Base-by-base conservation (phyloP, 805 yeast species). In the Saccharomycopsis babjevae region DNA sequence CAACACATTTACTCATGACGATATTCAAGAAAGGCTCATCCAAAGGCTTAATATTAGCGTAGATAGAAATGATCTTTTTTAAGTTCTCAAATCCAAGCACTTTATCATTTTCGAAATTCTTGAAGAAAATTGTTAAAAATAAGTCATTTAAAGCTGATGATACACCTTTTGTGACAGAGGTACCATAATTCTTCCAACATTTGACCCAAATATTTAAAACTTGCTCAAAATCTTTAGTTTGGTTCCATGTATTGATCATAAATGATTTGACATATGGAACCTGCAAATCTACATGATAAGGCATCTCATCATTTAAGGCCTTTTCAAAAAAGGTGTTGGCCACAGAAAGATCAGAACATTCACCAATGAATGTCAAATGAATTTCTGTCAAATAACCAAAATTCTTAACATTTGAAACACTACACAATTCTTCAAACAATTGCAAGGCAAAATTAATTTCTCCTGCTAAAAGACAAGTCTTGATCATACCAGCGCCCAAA, bases 11-110 rank as follows among this genome's bases (percentile, higher is more conserved):
- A 50, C 89, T 81, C 61, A 89, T 77, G 59, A 88, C 77, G 52
- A 88, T 88, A 71, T 89, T 89, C 71, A 89, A 80, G 68, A 89
- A 88, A n/a, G 89, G 85, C 71, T 88, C 93, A 71, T 88, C 93
- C 60, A 86, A 78, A 25, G 80, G 76, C 67, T 82, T 83, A 63
- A 83, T 75, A 56, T 76, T 76, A 57, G 83, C 77, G 69, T 86
- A 86, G 39, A 77, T 74, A 18, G 77, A 70, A 62, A 88, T 82
- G 58, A 87, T 70, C 57, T 79, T 76, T 68, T 81, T 81, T 66
- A 89, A 79, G 66, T 80, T 77, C 58, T 69, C 69, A 67, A 84
- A 80, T 4, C 90, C 86, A 65, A 82, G 81, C 8, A 74, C 75
- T 64, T 75, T 73, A 50, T 81, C 78, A 63, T 77, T 75, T 6